Conservation (phyloP, 805 yeast genomes). For the Osmozyma mogii region DNA sequence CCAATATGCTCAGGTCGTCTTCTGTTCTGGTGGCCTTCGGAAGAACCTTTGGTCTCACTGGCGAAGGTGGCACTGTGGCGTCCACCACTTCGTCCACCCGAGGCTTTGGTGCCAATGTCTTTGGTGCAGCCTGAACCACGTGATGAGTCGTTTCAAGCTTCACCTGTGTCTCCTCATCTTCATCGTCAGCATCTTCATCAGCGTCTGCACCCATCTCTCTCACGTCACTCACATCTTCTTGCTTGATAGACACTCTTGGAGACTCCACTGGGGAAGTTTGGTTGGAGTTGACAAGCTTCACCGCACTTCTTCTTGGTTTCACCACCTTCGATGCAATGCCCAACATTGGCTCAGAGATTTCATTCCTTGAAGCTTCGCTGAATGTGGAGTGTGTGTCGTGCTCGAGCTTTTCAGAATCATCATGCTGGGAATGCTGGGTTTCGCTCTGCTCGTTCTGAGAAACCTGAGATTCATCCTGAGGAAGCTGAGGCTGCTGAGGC, state of each 20-base stretch:
- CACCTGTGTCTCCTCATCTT: conserved; percentile 1
- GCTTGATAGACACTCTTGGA: too few species aligned
- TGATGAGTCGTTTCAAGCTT: conserved; percentile 3
- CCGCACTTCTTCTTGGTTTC: background rate
- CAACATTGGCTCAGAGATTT: too few species aligned
- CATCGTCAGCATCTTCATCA: conserved; percentile 1
- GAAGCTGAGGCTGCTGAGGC: too few species aligned
- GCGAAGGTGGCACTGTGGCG: conserved; percentile 13
- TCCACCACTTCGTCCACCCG: conserved; percentile 12
- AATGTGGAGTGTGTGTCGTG: too few species aligned
- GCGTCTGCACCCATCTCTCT: conserved; percentile 1
- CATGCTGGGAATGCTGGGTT: too few species aligned
- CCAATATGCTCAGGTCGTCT: conserved; percentile 23
- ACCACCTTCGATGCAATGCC: too few species aligned
- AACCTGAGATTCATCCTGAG: too few species aligned
- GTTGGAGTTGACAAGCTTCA: background rate
- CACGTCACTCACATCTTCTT: background rate
- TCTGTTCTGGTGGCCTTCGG: background rate
- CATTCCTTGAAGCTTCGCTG: too few species aligned
- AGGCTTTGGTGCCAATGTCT: conserved; percentile 14
- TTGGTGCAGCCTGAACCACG: conserved; percentile 10
- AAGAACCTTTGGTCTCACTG: background rate
- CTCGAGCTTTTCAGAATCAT: too few species aligned
- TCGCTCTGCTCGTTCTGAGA: too few species aligned
- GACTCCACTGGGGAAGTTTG: too few species aligned